Evolutionary conservation across 2,329 filamentous ascomycete species (phyloP), one percentile per base, ranked within the genome.

Genomic region (Hymenoscyphus linearis): DNA sequence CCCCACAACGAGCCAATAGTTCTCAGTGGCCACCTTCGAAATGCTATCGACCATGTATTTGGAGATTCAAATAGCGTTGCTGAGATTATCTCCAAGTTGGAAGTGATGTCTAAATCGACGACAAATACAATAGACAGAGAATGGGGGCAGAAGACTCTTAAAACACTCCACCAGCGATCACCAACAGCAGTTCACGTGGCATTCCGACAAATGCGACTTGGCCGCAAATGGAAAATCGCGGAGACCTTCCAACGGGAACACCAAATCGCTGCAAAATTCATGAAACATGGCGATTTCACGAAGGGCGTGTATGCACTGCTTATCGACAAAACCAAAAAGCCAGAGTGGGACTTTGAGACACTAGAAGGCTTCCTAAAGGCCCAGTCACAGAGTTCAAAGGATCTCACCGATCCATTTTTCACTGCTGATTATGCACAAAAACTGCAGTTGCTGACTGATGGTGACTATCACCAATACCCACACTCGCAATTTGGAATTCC

Each of bases 261-360:
- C 76, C 82, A 88, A 71, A 91, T 99, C 62, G 92, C 93, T 1
- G 79, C 82, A 62, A 84, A 86, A 65, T 98, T 99, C 79, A 98
- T 99, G 93, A 81, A 82, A 60, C 88, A 95, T 74, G 89, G 85
- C 4, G 95, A 99, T 76, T 99, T 99, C 72, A 86, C 86, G 52
- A 91, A 96, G 76, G 95, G 95, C 59, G 93, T 99, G n/a, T 85
- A 85, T 57, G 88, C 91, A 26, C 83, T 88, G 55, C 82, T 99
- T 47, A 83, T 95, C 69, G 82, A 85, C 71, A 91, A 91, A 76
- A 79, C 69, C 13, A 70, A 72, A 18, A 71, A 72, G 68, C 77
- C 72, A 16, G 68, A 81, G 64, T 99, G 95, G 95, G 75, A 88
- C 65, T 93, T 92, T 3, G 81, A 83, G 52, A 85, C 82, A 6